Evolutionary conservation across 2,329 filamentous ascomycete species (phyloP).

Genomic region (Amauroascus niger): DNA sequence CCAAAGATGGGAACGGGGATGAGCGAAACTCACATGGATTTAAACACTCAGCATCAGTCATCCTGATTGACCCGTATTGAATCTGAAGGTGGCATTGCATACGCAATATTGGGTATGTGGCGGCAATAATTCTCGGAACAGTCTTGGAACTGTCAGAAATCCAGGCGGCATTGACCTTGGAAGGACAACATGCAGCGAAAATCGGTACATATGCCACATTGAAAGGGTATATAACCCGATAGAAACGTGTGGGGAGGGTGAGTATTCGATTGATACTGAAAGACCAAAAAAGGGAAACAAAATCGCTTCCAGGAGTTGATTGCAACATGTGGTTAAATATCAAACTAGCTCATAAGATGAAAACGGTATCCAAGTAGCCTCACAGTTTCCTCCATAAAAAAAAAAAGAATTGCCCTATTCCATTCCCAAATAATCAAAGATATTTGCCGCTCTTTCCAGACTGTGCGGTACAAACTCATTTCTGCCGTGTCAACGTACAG

Average conservation of each 20-base stretch:
- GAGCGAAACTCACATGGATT: too few species aligned
- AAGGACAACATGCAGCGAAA: too few species aligned
- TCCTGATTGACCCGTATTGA: neutral
- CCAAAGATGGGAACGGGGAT: too few species aligned
- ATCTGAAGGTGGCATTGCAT: neutral
- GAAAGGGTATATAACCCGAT: too few species aligned
- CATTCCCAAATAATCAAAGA: slow-evolving; percentile 2
- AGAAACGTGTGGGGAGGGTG: too few species aligned
- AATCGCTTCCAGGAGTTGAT: neutral
- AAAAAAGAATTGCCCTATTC: slow-evolving; percentile 3
- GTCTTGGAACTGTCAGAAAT: too few species aligned
- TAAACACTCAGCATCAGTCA: neutral
- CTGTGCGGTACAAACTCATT: slow-evolving; percentile 5
- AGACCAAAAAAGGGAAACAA: too few species aligned
- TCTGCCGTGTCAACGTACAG: slow-evolving; percentile 2
- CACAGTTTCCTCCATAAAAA: neutral
- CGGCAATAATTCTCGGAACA: too few species aligned
- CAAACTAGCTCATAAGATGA: neutral
- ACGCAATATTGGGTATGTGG: neutral
- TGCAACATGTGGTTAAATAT: neutral
- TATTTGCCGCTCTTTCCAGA: slow-evolving; percentile 6
- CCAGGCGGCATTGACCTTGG: too few species aligned
- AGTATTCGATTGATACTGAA: too few species aligned
- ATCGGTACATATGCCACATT: too few species aligned
- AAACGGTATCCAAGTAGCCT: slow-evolving; percentile 2